phyloP scores from a whole-genome alignment of 108 stramenopile species.

The Skeletonema marinoi region DNA sequence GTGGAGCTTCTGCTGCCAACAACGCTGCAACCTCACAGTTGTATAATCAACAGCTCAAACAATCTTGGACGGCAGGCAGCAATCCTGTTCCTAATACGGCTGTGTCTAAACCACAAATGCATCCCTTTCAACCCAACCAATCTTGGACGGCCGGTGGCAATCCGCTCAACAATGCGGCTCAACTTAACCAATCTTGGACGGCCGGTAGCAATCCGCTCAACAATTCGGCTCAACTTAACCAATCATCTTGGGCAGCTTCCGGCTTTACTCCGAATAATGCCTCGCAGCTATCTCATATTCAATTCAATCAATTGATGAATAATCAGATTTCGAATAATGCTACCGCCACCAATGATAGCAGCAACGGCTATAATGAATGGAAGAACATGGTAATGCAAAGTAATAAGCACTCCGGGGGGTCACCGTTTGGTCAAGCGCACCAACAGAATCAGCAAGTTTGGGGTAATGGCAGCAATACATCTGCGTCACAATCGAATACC shows the following conservation, averaged over 20 bases:
- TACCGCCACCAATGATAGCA: background rate
- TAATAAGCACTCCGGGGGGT: background rate
- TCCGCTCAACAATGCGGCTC: background rate
- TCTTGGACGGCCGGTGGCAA: background rate
- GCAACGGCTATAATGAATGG: background rate
- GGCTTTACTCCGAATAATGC: background rate
- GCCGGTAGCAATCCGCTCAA: background rate
- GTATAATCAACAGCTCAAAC: background rate
- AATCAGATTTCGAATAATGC: background rate
- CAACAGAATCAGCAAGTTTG: background rate
- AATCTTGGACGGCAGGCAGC: background rate
- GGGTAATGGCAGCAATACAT: background rate
- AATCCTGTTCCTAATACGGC: background rate
- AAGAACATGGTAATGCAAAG: background rate
- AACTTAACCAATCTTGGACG: background rate
- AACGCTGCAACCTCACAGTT: background rate
- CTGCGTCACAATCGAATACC: no score
- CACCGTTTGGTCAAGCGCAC: background rate
- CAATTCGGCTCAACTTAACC: background rate
- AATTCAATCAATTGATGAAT: background rate
- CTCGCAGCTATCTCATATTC: background rate
- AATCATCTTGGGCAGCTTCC: background rate
- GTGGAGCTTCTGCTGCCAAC: background rate
- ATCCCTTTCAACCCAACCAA: background rate
- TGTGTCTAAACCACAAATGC: no score